Evolutionary conservation across 2,329 filamentous ascomycete genomes (phyloP), one percentile per base, ranked within the genome.

Genomic region (Fusarium nisikadoi): DNA sequence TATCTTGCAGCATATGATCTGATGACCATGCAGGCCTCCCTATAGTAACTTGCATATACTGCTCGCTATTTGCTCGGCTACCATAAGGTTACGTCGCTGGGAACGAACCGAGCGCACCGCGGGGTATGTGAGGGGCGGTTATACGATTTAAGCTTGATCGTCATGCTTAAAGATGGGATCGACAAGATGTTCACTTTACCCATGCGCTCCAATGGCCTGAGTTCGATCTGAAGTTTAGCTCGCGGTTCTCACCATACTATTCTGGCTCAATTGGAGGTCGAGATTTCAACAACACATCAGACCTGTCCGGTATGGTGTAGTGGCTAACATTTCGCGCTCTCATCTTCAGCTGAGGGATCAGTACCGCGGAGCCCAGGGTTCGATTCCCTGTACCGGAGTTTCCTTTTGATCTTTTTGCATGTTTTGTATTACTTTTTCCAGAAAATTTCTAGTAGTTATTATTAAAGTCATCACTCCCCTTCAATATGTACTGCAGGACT

Each of bases 281-380:
- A 29, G 27, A 29, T 8, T 29, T 29, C 27, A 29, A 8, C 7
- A 29, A 29, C 6, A 29, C 27, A 29, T 29, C 27, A 29, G 27
- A 29, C 3, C 27, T 29, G 7, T 29, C 77, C 77, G 77, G 77
- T 78, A 78, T 79, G 77, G 77, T 79, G 77, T 79, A 79, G 76
- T 79, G 77, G 77, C 76, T 76, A 79, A 79, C 77, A 79, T 79
- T 79, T 79, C 76, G 74, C 77, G 77, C 77, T 79, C 77, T 79
- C 77, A 78, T 57, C 14, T 38, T 29, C 8, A 65, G 46, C 8
- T 65, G 60, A 66, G 63, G 47, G 63, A 66, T 46, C 7, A 65
- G 47, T 39, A 47, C 72, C 74, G 72, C 72, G 72, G 74, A 75
- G 74, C 74, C 70, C 70, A 76, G 74, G 74, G 73, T 75, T 75